Percentiles rank a stretch among this genome's conserved stretches.
Conservation (phyloP, 2,329 filamentous ascomycete genomes). For the Trichoderma gracile region DNA sequence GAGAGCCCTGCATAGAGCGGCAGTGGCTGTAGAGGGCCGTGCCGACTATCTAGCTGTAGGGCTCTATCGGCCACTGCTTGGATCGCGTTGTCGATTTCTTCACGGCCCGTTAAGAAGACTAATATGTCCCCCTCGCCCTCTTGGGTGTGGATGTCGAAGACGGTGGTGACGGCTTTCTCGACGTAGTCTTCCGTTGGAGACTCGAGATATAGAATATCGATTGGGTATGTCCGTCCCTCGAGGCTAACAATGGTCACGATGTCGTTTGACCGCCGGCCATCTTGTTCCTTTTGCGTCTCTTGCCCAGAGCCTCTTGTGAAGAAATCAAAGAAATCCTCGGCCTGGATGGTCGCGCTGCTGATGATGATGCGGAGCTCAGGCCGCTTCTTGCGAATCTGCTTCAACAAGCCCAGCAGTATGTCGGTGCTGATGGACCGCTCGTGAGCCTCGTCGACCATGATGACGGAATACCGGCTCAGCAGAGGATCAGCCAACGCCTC, state of each 20-base stretch:
- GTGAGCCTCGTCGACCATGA: conserved; percentile 98
- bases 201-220: conserved; percentile 81
- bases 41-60: conserved; percentile 51
- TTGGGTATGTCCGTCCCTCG: conserved; percentile 84
- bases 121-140: conserved; percentile 85
- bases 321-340: conserved; percentile 80
- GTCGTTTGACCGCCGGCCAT: conserved; percentile 35
- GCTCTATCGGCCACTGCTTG: conserved; percentile 75
- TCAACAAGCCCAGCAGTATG: conserved; percentile 82
- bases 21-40: conserved; percentile 46
- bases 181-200: conserved; percentile 82
- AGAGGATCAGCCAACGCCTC: conserved; percentile 93
- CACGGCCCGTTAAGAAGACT: conserved; percentile 86
- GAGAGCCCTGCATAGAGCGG: conserved; percentile 88
- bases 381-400: conserved; percentile 81
- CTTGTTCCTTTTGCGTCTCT: conserved; percentile 32
- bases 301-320: conserved; percentile 56
- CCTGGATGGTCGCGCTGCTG: conserved; percentile 90
- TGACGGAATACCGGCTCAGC: conserved; percentile 85
- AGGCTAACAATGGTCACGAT: conserved; percentile 68
- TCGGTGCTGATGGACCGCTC: conserved; percentile 92
- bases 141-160: conserved; percentile 82
- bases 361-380: conserved; percentile 84
- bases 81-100: conserved; percentile 86
- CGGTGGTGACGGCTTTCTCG: conserved; percentile 76